Evolutionary conservation across 2,329 filamentous ascomycete genomes (phyloP), one percentile per base, ranked within the genome.

Genomic region (Coniella lustricola): DNA sequence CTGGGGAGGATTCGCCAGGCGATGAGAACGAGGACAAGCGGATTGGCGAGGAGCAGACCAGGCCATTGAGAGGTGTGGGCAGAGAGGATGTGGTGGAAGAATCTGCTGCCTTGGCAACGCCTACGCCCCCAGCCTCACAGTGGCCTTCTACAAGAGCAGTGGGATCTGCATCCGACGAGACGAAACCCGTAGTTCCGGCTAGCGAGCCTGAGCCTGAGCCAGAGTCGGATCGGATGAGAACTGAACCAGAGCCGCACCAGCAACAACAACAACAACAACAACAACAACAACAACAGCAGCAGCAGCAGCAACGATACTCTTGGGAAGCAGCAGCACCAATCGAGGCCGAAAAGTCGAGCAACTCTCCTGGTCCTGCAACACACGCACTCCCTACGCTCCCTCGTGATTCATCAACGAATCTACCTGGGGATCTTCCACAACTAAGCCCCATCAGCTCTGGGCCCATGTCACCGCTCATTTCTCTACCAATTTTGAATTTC

Each of bases 1-100:
- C 74, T 8, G 73, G 72, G 37, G 70, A 75, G 36, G 70, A 67
- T 39, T 12, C 33, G 14, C 17, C 44, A 5, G 47, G 49, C 29
- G 45, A 40, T 8, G 36, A 34, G n/a, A 46, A 25, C 17, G 12
- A 31, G 7, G 18, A 13, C 3, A 33, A 33, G 2, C 21, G 33
- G 2, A 3, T 9, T n/a, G 31, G 36, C 12, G 32, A 45, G 12
- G 21, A 25, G 16, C 43, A 31, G n/a, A 18, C n/a, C 9, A 46
- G 22, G 32, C 16, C 31, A 4, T 14, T 40, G 33, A 8, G 10
- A 5, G 25, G 41, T 32, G n/a, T 16, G 31, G 22, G 4, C 41
- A 35, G 25, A 10, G 50, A 49, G 7, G 33, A 39, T n/a, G n/a
- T n/a, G 16, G 42, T 25, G 37, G 14, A 22, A 21, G 18, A 8